Evolutionary conservation across 768 basidiomycete species (phyloP).

Genomic region (Russula brevipes): DNA sequence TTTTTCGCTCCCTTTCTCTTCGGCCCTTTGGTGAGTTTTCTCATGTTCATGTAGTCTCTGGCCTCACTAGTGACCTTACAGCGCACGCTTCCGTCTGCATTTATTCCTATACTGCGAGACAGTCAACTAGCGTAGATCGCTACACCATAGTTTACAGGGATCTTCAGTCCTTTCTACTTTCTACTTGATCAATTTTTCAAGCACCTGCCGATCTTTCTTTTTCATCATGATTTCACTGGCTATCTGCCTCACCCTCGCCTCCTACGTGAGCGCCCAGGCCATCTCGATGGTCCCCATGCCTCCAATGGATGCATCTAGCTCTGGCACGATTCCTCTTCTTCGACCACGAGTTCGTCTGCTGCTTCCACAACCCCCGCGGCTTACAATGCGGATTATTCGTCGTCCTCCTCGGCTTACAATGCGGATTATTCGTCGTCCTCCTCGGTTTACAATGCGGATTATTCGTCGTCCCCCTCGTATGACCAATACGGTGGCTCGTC

Average conservation of each 20-base stretch:
- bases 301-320: constrained; percentile 31
- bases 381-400: background rate
- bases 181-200: constrained; percentile 34
- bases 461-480: constrained; percentile 7
- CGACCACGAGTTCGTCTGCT: constrained; percentile 33
- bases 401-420: background rate
- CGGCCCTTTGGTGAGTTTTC: constrained; percentile 41
- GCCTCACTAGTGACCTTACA: constrained; percentile 19
- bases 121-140: constrained; percentile 73
- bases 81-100: constrained; percentile 40
- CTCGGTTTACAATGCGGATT: background rate
- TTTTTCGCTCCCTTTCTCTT: constrained; percentile 39
- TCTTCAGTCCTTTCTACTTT: constrained; percentile 31
- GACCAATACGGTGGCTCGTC: constrained; percentile 10
- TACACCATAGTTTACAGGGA: constrained; percentile 42
- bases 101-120: constrained; percentile 56
- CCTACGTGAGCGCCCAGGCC: constrained; percentile 53
- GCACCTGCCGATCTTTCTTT: constrained; percentile 37
- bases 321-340: constrained; percentile 30
- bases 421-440: background rate
- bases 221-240: constrained; percentile 59
- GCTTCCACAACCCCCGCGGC: background rate
- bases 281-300: constrained; percentile 32
- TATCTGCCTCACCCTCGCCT: constrained; percentile 53
- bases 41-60: background rate